phyloP scores from a whole-genome alignment of 116 monocot species.

The Zostera marina region DNA sequence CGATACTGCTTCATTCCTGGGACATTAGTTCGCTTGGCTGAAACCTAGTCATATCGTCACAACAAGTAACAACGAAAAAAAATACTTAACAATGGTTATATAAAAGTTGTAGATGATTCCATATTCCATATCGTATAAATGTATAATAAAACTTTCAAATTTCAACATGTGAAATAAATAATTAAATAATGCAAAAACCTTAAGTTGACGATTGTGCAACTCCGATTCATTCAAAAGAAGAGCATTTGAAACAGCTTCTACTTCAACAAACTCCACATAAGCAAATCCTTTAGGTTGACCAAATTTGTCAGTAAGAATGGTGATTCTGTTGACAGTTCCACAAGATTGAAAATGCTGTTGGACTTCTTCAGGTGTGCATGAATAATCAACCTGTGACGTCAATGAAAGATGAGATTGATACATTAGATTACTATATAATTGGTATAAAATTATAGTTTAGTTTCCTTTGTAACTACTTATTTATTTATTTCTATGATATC shows the following conservation, averaged over 20 bases:
- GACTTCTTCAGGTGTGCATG: conserved; percentile 86
- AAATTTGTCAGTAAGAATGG: conserved; percentile 67
- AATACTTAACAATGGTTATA: conserved; percentile 9
- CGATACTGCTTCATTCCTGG: conserved; percentile 52
- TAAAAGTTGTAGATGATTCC: too few species aligned
- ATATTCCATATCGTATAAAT: too few species aligned
- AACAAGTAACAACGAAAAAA: neutral
- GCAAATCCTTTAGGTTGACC: conserved; percentile 77
- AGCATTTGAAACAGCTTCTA: conserved; percentile 64
- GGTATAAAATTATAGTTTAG: too few species aligned
- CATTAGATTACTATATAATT: too few species aligned
- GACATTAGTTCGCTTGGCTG: conserved; percentile 41
- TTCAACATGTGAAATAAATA: too few species aligned
- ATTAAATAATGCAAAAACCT: too few species aligned
- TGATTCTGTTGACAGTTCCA: conserved; percentile 84
- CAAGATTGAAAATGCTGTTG: conserved; percentile 83
- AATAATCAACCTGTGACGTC: conserved; percentile 53
- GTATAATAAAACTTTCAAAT: too few species aligned
- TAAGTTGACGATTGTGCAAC: neutral
- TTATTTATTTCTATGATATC: too few species aligned
- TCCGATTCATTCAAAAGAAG: conserved; percentile 18
- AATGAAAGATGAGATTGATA: neutral
- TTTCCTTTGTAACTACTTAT: too few species aligned
- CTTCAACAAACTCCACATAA: conserved; percentile 72
- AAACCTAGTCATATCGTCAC: conserved; percentile 24